Percentiles rank a stretch among this genome's conserved stretches.
These are phyloP conservation scores for Pichia scutulata DNA, from an alignment of 805 yeast genomes.

Conservation along the genomic window DNA sequence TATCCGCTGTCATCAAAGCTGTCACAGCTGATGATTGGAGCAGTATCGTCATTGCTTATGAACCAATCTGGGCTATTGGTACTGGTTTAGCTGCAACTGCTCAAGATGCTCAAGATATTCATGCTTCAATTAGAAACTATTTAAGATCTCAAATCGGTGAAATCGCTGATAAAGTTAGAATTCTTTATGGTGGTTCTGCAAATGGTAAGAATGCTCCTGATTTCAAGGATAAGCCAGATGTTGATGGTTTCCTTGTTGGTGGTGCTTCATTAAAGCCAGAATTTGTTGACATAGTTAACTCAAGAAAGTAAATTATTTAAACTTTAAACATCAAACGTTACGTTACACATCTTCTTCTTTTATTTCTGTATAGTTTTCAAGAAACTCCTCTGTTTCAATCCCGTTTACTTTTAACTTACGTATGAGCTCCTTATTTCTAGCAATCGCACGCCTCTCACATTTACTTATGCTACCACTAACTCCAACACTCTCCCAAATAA, in stretches of 20 bases:
- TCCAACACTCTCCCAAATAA: slow-evolving; percentile 54
- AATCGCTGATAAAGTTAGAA: slow-evolving; percentile 74
- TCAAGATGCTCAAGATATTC: slow-evolving; percentile 95
- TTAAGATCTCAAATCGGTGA: slow-evolving; percentile 72
- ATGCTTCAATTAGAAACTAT: slow-evolving; percentile 78
- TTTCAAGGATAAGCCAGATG: slow-evolving; percentile 87
- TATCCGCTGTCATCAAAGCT: slow-evolving; percentile 76
- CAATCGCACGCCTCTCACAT: slow-evolving; percentile 64
- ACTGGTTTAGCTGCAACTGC: slow-evolving; percentile 99
- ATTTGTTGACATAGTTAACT: slow-evolving; percentile 90
- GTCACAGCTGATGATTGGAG: slow-evolving; percentile 68
- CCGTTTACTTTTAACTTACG: not conserved
- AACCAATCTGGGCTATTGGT: slow-evolving; percentile 99
- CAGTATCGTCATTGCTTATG: slow-evolving; percentile 91
- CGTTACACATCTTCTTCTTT: not conserved
- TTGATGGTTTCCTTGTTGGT: slow-evolving; percentile 98
- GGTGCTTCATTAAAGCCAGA: slow-evolving; percentile 99
- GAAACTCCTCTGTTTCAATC: not conserved
- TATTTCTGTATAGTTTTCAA: not conserved
- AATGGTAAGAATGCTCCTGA: slow-evolving; percentile 87
- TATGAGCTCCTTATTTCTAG: slow-evolving; percentile 31
- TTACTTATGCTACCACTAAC: slow-evolving; percentile 85
- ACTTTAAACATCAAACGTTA: not conserved
- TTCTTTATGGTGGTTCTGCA: slow-evolving; percentile 98
- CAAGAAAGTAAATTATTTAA: slow-evolving; percentile 51